Base-by-base conservation (phyloP, 2,329 filamentous ascomycete species). In the Acephala macrosclerotiorum region DNA sequence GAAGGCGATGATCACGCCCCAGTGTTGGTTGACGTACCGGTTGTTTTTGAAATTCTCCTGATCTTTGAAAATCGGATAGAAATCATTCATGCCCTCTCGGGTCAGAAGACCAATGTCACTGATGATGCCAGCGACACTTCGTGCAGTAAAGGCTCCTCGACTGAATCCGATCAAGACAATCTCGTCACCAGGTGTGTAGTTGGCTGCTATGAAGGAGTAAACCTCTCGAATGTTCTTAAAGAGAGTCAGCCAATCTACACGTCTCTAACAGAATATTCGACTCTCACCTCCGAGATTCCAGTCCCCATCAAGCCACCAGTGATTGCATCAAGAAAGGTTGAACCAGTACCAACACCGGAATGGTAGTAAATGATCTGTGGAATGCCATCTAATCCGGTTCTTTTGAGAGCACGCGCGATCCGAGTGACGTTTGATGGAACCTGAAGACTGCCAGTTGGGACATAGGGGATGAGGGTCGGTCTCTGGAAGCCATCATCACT, bases 321-420 rank as follows among this genome's bases (percentile, higher is more conserved):
- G 18, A 88, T 67, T 53, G 79, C 79, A 64, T 86, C 84, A n/a
- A 86, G 62, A 35, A 80, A 68, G 53, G 80, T 81, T 68, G 81
- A 81, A 1, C 82, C 82, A 2, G 85, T 86, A 18, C 87, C 87
- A 33, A 89, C 85, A 22, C 87, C 87, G 9, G 85, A 84, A 72
- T 88, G 85, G 72, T 89, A 89, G 71, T 83, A 85, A 64, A 89
- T 83, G 68, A 89, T 82, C 73, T 89, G 87, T 49, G 85, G 79
- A 11, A 63, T 68, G n/a, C 72, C 82, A 72, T 87, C 84, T 38
- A 73, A 77, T 71, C 83, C 84, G 45, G 74, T 78, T 42, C 82
- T 81, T 68, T 82, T 83, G 71, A 89, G 83, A 63, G 84, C 85
- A 45, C 86, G 82, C 14, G 84, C 84, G 62, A 89, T 85, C 25